phyloP scores from a whole-genome alignment of 73 alveolate species.

The Paramecium octaurelia region DNA sequence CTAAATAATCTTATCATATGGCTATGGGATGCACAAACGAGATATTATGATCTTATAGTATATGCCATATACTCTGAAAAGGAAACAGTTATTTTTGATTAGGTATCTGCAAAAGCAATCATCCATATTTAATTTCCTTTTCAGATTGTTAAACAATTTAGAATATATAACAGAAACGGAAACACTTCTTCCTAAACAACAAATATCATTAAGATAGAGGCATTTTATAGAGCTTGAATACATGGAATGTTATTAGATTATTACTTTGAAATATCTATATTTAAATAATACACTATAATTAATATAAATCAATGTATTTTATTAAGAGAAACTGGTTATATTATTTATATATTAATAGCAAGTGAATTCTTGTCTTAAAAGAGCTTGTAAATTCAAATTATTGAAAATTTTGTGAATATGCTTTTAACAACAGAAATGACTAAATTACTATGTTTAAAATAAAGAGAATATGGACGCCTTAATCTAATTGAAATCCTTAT shows the following conservation, averaged over 20 bases:
- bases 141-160: background rate
- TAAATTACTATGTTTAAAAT: too few species aligned
- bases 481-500: background rate
- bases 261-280: background rate
- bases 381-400: too few species aligned
- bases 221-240: background rate
- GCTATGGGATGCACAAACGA: background rate
- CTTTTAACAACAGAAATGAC: too few species aligned
- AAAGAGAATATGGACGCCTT: background rate
- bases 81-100: background rate
- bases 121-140: background rate
- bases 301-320: too few species aligned
- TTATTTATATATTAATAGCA: too few species aligned
- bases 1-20: background rate
- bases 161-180: background rate
- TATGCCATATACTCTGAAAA: background rate
- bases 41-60: background rate
- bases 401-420: too few species aligned
- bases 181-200: background rate
- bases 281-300: too few species aligned
- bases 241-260: background rate
- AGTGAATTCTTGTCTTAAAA: too few species aligned
- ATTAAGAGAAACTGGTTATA: too few species aligned
- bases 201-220: background rate
- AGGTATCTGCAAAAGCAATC: background rate